Evolutionary conservation across 345 rosid genomes (phyloP), one percentile per base, ranked within the genome.

Genomic region (Camelina sativa): DNA sequence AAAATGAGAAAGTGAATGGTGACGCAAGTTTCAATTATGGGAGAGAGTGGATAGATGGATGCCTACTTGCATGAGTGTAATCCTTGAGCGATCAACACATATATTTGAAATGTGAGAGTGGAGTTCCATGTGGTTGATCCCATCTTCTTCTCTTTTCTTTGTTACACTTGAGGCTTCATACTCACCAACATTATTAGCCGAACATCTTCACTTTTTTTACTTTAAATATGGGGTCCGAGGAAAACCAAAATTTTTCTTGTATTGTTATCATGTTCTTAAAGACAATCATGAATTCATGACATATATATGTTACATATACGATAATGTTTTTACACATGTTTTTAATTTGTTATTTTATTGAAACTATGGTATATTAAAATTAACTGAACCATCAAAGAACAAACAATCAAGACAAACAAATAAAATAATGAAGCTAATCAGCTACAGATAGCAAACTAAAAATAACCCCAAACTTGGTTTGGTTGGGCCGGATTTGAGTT

Each of bases 11-110:
- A 56, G 72, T 74, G 77, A 74, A 22, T 65, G 65, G 65, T 74
- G 77, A 74, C 72, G 59, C 66, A 46, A 65, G 72, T 50, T 57
- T 65, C 72, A 65, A 74, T 73, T 62, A 74, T 65, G 71, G 71
- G 30, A 34, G 65, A 73, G 65, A 73, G 77, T 65, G 71, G 37
- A 34, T 34, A 8, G 72, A 50, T 48, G 0, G 34, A 62, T 46
- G 72, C 50, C 51, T 74, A 74, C 72, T 65, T 74, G 65, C 58
- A 65, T 65, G 71, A 46, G 53, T 44, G 71, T 43, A 54, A 65
- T 64, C 64, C 56, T 73, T 72, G 30, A 71, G 48, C 8, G 61
- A 41, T 51, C 16, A 63, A 53, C 52, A 55, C 70, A 73, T 5
- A 64, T 32, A 70, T 34, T 17, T 58, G 48, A 73, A 44, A 54